Percentiles rank a stretch among this genome's conserved stretches.
Evolutionary conservation across 441 rosid species (phyloP).

Genomic region (Brassica balearica): DNA sequence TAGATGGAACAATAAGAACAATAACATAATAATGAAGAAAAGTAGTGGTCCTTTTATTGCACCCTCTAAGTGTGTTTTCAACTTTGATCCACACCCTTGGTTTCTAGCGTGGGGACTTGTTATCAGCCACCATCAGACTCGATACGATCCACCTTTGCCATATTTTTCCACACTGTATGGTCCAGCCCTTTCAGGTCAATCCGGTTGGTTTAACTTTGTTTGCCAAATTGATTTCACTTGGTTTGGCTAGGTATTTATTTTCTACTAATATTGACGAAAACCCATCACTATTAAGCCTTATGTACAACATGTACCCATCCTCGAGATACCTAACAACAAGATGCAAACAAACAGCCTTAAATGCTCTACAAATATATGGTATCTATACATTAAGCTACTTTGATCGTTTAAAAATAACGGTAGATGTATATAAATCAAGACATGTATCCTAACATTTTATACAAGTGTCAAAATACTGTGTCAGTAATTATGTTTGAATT

Average conservation of each 20-base stretch:
- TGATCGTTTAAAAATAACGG: constrained; percentile 8
- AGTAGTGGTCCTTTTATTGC: constrained; percentile 40
- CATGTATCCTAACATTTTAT: background rate
- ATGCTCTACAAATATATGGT: constrained; percentile 15
- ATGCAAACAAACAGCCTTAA: constrained; percentile 45
- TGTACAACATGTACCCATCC: constrained; percentile 30
- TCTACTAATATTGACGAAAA: constrained; percentile 16
- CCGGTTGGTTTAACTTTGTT: constrained; percentile 35
- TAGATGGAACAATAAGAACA: constrained; percentile 33
- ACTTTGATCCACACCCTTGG: constrained; percentile 45
- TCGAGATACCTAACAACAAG: constrained; percentile 40
- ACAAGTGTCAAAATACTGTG: background rate
- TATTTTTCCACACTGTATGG: constrained; percentile 43
- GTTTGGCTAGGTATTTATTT: constrained; percentile 16
- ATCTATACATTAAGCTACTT: background rate
- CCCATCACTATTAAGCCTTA: constrained; percentile 33
- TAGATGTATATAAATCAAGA: background rate
- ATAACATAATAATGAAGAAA: constrained; percentile 35
- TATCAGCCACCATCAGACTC: constrained; percentile 29
- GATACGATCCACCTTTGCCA: constrained; percentile 38
- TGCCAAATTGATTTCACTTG: constrained; percentile 28
- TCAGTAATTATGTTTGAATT: background rate
- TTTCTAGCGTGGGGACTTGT: constrained; percentile 48
- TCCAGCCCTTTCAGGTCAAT: constrained; percentile 43
- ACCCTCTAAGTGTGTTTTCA: constrained; percentile 38